Evolutionary conservation across 768 basidiomycete species (phyloP).

Genomic region (Auricularia cornea): DNA sequence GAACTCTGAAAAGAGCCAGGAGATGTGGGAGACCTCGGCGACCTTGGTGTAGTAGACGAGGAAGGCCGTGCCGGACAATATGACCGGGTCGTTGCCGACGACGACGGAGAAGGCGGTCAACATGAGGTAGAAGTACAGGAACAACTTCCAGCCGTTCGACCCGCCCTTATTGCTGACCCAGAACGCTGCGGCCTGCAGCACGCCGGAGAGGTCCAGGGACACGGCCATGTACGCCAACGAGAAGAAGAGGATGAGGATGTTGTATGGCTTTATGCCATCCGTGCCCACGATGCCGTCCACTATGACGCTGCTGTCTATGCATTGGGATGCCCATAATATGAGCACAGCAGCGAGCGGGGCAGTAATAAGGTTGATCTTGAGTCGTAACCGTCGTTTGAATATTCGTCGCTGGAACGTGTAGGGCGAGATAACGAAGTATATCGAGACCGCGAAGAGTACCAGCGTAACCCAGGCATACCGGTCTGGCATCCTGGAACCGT

Average conservation of each 20-base stretch:
- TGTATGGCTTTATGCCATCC: conserved; percentile 78
- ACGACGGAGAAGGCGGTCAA: conserved; percentile 68
- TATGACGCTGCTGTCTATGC: conserved; percentile 39
- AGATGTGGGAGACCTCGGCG: conserved; percentile 40
- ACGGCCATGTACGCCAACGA: conserved; percentile 87
- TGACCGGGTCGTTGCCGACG: conserved; percentile 92
- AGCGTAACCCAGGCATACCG: background rate
- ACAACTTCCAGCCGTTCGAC: conserved; percentile 59
- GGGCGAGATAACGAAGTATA: conserved; percentile 29
- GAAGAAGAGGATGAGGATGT: conserved; percentile 89
- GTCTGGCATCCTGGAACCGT: background rate
- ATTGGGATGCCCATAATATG: conserved; percentile 28
- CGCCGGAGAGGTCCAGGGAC: conserved; percentile 81
- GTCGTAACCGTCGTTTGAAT: conserved; percentile 1
- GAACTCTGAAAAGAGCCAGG: conserved; percentile 72
- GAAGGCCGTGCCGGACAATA: conserved; percentile 86
- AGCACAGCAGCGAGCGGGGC: conserved; percentile 34
- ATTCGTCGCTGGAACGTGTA: conserved; percentile 17
- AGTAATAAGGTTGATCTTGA: conserved; percentile 23
- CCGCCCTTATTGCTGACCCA: conserved; percentile 81
- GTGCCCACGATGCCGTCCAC: conserved; percentile 72
- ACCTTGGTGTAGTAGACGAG: conserved; percentile 79
- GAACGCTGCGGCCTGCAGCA: conserved; percentile 80
- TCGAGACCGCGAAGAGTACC: conserved; percentile 3
- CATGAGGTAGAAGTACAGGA: conserved; percentile 75